Conservation (phyloP, 331 rosid genomes). For the Quercus phellos region DNA sequence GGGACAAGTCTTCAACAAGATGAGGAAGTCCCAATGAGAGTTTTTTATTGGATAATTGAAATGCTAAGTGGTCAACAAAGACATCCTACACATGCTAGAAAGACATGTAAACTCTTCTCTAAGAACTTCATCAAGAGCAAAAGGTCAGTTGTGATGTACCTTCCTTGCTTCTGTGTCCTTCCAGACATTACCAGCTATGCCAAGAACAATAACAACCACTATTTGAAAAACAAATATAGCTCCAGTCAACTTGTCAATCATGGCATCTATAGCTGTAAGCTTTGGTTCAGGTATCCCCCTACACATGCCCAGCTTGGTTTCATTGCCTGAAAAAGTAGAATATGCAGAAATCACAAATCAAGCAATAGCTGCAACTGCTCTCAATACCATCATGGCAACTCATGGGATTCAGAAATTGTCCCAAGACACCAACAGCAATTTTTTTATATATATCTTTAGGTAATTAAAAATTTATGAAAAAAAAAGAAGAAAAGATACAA, state of each 20-base stretch:
- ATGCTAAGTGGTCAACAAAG: not conserved
- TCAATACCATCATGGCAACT: not conserved
- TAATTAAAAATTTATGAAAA: no score
- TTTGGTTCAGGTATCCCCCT: slow-evolving; percentile 96
- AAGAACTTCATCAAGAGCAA: slow-evolving; percentile 9
- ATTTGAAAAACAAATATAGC: slow-evolving; percentile 95
- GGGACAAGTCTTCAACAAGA: not conserved
- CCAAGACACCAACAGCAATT: not conserved
- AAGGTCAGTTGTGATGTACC: slow-evolving; percentile 41
- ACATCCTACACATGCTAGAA: not conserved
- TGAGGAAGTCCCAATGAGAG: not conserved
- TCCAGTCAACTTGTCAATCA: slow-evolving; percentile 97
- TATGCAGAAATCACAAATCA: slow-evolving; percentile 14
- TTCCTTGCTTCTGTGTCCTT: slow-evolving; percentile 95
- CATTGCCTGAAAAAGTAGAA: slow-evolving; percentile 65
- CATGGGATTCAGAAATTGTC: not conserved
- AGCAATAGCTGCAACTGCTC: slow-evolving; percentile 11
- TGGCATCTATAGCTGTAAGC: slow-evolving; percentile 97
- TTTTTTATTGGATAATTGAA: not conserved
- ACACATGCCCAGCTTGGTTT: slow-evolving; percentile 98
- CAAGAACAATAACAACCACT: slow-evolving; percentile 94
- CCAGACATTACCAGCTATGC: slow-evolving; percentile 97
- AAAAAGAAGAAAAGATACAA: no score
- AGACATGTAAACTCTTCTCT: slow-evolving; percentile 8
- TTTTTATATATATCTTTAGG: not conserved